Evolutionary conservation across 108 stramenopile genomes (phyloP).

Genomic region (Seminavis robusta): DNA sequence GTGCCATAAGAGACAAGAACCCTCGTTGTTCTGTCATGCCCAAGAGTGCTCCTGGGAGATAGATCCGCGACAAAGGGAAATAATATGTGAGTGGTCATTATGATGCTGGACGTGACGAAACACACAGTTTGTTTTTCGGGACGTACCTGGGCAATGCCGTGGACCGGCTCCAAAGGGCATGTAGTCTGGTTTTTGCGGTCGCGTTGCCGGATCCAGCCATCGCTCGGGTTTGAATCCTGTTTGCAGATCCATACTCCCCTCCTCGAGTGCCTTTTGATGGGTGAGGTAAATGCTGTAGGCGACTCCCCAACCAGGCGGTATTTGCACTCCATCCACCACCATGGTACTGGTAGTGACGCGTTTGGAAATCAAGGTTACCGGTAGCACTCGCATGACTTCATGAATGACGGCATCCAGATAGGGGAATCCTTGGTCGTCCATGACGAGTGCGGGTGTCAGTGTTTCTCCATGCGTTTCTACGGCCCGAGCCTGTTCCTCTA

Average conservation of each 20-base stretch:
- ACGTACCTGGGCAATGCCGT: slow-evolving; percentile 44
- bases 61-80: too few species aligned
- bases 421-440: slow-evolving; percentile 32
- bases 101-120: too few species aligned
- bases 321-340: slow-evolving; percentile 38
- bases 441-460: slow-evolving; percentile 34
- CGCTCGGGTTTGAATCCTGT: slow-evolving; percentile 43
- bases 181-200: slow-evolving; percentile 30
- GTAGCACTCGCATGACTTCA: slow-evolving; percentile 38
- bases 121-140: too few species aligned
- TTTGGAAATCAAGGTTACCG: slow-evolving; percentile 21
- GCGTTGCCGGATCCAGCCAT: slow-evolving; percentile 28
- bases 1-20: too few species aligned
- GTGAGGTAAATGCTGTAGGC: slow-evolving; percentile 28
- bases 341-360: slow-evolving; percentile 31
- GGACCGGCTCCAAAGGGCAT: slow-evolving; percentile 51
- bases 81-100: too few species aligned
- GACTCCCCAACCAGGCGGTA: slow-evolving; percentile 44
- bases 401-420: slow-evolving; percentile 41
- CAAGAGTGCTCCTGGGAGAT: too few species aligned
- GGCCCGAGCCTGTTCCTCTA: slow-evolving; percentile 36
- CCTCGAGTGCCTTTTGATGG: slow-evolving; percentile 27
- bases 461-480: slow-evolving; percentile 21
- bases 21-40: too few species aligned
- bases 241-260: slow-evolving; percentile 5